Percentiles rank a stretch among this genome's conserved stretches.
These are phyloP conservation scores for Tricholoma flavovirens DNA, from an alignment of 768 basidiomycete genomes.

Conservation along the genomic window DNA sequence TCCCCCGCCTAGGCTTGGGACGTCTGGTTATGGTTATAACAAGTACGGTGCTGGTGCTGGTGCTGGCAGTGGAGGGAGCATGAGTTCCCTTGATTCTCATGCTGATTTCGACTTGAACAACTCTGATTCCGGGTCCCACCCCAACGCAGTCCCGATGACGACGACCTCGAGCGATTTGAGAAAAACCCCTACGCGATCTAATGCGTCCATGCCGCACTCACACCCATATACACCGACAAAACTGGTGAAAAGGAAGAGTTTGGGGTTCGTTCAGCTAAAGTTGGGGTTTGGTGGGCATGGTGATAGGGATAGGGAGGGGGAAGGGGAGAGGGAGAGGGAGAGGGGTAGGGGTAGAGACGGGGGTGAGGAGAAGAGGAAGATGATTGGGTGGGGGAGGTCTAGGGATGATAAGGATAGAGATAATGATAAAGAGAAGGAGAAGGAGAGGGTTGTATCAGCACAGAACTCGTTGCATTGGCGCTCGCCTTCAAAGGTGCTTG, in stretches of 20 bases:
- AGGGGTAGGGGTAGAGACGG: not conserved
- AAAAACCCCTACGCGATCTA: not conserved
- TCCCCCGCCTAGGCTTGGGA: not conserved
- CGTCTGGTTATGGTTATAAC: not conserved
- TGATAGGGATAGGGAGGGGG: slow-evolving; percentile 11
- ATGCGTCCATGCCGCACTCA: not conserved
- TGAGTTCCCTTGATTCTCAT: not conserved
- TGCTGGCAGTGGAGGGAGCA: too few relatives aligned
- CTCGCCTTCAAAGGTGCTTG: too few relatives aligned
- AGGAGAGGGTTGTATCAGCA: too few relatives aligned
- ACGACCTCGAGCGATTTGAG: not conserved
- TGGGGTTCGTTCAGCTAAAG: slow-evolving; percentile 37
- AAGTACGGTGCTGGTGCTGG: too few relatives aligned
- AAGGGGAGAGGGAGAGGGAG: not conserved
- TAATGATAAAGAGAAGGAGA: slow-evolving; percentile 23
- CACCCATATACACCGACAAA: slow-evolving; percentile 33
- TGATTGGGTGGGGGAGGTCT: not conserved
- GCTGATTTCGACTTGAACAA: too few relatives aligned
- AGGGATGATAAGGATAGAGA: not conserved
- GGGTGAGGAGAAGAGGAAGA: not conserved
- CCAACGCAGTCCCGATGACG: too few relatives aligned
- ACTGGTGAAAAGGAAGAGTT: slow-evolving; percentile 38
- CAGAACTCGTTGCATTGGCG: too few relatives aligned
- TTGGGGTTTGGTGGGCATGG: slow-evolving; percentile 18
- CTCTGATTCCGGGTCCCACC: too few relatives aligned